Base-by-base conservation (phyloP, 257 asterid species). In the Solanum lycopersicoides region DNA sequence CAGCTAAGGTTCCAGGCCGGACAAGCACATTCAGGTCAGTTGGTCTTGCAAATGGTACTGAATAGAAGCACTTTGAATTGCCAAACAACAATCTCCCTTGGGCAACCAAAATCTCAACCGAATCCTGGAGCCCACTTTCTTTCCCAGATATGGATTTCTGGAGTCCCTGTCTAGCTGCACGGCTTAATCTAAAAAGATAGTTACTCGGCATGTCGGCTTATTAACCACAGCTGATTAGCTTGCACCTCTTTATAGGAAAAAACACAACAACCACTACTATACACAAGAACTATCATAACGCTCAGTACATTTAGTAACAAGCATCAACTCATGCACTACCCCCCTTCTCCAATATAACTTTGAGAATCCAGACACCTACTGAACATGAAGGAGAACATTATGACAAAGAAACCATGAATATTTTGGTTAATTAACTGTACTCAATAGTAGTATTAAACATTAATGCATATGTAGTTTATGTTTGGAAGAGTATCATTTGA, bases 191-290 rank as follows among this genome's bases (percentile, higher is more conserved):
- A 10, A 93, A 90, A 69, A 93, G 91, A 90, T 91, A 88, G 86
- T 90, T 94, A 91, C 94, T 94, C 77, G 95, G 97, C 99, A 96
- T 96, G 88, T 92, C 91, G 83, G 86, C 75, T 88, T 86, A 50
- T 86, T 87, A 83, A 86, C 68, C 25, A 83, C 88, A 65, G 87
- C 35, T 89, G 88, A 89, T 77, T 88, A 45, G 35, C 90, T 83
- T 69, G 86, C 73, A 90, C 83, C 86, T 83, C 86, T 60, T 86
- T 68, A 89, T 45, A 63, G 85, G 79, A 88, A 85, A 87, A 34
- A 88, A 86, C 60, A 84, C 92, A 87, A 87, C 76, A 92, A 87
- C 92, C 87, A 91, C 69, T 65, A 80, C 90, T 89, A 85, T 60
- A 28, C 69, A 65, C 60, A 86, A 89, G 89, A 84, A 91, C 91